Evolutionary conservation across 2,329 filamentous ascomycete species (phyloP).

Genomic region (Cercospora sp.): DNA sequence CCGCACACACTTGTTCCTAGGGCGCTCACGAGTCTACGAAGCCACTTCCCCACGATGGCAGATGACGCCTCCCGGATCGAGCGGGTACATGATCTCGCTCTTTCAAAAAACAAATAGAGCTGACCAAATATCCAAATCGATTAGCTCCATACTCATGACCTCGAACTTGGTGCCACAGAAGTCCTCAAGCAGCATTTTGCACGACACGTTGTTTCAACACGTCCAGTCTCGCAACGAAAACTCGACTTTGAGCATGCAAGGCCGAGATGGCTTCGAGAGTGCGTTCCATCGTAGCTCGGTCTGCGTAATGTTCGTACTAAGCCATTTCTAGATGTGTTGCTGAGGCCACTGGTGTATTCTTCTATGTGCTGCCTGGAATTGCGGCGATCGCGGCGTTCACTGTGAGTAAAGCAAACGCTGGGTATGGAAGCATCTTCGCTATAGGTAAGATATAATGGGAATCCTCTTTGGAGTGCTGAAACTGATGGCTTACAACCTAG

Average conservation of each 20-base stretch:
- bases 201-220: slow-evolving; percentile 52
- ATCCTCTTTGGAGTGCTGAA: neutral
- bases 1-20: neutral
- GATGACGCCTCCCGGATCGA: neutral
- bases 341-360: slow-evolving; percentile 60
- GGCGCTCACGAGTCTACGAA: neutral
- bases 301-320: neutral
- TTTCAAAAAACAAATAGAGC: neutral
- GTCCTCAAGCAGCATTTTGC: slow-evolving; percentile 53
- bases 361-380: slow-evolving; percentile 50
- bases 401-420: slow-evolving; percentile 45
- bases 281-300: neutral
- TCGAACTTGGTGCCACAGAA: slow-evolving; percentile 57
- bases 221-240: slow-evolving; percentile 55
- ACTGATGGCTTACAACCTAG: neutral
- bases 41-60: neutral
- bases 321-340: slow-evolving; percentile 43
- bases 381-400: slow-evolving; percentile 56
- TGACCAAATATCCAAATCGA: neutral
- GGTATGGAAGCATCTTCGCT: slow-evolving; percentile 56
- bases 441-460: slow-evolving; percentile 43
- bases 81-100: neutral
- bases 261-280: slow-evolving; percentile 57
- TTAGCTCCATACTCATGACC: slow-evolving; percentile 36
- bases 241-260: slow-evolving; percentile 57